Evolutionary conservation across 2,329 filamentous ascomycete species (phyloP), one percentile per base, ranked within the genome.

Genomic region (Myriosclerotinia curreyana): DNA sequence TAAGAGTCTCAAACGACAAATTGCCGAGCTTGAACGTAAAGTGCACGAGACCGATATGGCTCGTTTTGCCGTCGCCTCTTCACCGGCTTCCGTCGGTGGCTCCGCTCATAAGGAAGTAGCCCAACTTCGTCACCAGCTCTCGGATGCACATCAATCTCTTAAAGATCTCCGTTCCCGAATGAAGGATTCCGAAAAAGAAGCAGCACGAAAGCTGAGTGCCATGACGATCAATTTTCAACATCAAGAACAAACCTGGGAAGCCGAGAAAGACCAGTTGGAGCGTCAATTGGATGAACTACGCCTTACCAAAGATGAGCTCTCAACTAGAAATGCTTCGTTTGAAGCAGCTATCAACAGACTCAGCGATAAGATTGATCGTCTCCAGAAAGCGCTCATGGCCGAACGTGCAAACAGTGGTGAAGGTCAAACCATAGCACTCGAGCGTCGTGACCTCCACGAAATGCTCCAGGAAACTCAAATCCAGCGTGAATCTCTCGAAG

Each of bases 401-500:
- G 83, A 82, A 50, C 78, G 89, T 31, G 77, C 80, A 34, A 84
- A 84, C 65, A 76, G 84, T 22, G 69, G 69, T 5, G 84, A 86
- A 68, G 84, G 87, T 65, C 80, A 85, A 66, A 86, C 84, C 66
- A 74, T 83, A 62, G 79, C 81, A 8, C 77, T 86, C 5, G 84
- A 87, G 71, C 81, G 84, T 51, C 79, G 81, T 49, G 84, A 87
- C 65, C 76, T 90, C 25, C 83, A 86, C 67, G 78, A 81, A 60
- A 80, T 85, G 75, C 78, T 87, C 34, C 85, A 84, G 66, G 82
- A 85, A 70, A 83, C 83, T 25, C 86, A 89, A 74, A 79, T 85
- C 15, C 84, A 88, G 71, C 79, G 83, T 50, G 85, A 91, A 74
- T 83, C 86, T 42, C 80, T 95, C n/a, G 87, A 91, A 69, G 81